Evolutionary conservation across 2,329 filamentous ascomycete species (phyloP), one percentile per base, ranked within the genome.

Genomic region (Fusarium tupiense): DNA sequence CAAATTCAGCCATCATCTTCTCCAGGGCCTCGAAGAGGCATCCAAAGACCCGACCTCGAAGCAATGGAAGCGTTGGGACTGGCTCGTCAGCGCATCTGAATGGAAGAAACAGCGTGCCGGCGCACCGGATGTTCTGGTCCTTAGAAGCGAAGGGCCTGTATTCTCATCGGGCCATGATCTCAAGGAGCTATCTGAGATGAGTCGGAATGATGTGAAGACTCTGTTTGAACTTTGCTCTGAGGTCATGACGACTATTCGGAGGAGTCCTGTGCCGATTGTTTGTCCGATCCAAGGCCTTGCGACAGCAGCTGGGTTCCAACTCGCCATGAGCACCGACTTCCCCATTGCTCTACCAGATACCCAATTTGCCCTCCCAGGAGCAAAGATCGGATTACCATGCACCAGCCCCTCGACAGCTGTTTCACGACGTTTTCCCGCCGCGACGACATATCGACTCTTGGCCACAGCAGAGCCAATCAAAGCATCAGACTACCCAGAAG

Each of bases 131-230:
- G 64, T 78, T 1, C 24, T 78, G 1, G 77, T 78, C 6, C 47
- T 78, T 11, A 68, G 77, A 0, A 78, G 77, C 24, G 77, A 78
- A 8, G 76, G 76, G 0, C 74, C 74, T 0, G 77, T 78, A 0
- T 78, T 78, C 20, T 78, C 74, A 3, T 78, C 77, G 0, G 77
- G 77, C 0, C 77, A 78, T 43, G 77, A 78, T 29, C 49, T 78
- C 6, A 78, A 78, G 8, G 76, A 78, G 6, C 62, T 79, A 8
- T 35, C 52, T 0, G 22, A 58, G 4, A 47, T 78, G 12, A 49
- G 43, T 0, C 60, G 58, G 6, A 58, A 67, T 1, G 67, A 79
- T 6, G 62, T 78, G 20, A 78, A 73, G 9, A 47, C 50, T 0
- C 41, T 78, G 6, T 78, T 79, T 26, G 57, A 46, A 0, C 56